Evolutionary conservation across 495 filamentous ascomycete genomes (phyloP), one percentile per base, ranked within the genome.

Genomic region (Hyaloscypha hepaticicola): DNA sequence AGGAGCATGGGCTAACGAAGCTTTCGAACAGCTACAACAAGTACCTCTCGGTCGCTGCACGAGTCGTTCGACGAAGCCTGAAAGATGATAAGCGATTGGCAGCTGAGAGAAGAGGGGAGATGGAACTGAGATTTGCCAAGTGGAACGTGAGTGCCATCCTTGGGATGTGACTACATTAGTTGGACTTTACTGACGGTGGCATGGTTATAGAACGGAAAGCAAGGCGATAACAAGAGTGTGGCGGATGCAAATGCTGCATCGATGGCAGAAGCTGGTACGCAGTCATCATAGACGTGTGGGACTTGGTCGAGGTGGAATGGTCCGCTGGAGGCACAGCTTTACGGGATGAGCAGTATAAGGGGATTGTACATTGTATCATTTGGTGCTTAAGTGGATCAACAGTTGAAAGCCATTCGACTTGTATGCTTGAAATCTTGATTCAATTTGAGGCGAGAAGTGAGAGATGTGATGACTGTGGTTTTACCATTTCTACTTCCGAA

Each of bases 121-220:
- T 88, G 83, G 93, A 98, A 45, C 79, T 99, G 64, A 88, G 88
- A 80, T 97, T 96, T 72, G 87, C 94, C 62, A 96, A 96, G 84
- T 99, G 95, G 95, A 83, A 91, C 86, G 95, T 99, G 75, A 86
- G 90, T 87, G 66, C 29, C 21, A 21, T 60, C 28, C 27, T 2
- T 5, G 6, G 2, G 27, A 34, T 29, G 55, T 38, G 48, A 16
- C 8, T 22, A 25, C 16, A 3, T 16, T 3, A 26, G 60, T 60
- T 55, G 56, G 45, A 48, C 55, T 58, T 61, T 14, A 62, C 69
- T 69, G 45, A 70, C 63, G 11, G 16, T 29, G 56, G 21, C 33
- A 6, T 9, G 14, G 34, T n/a, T 31, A 33, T 75, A 99, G 95
- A 90, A 91, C 81, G 96, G 95, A 82, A 98, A 97, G 85, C 93